Percentiles rank a stretch among this genome's conserved stretches.
Conservation (phyloP, 495 filamentous ascomycete genomes). For the Diplogelasinospora grovesii region DNA sequence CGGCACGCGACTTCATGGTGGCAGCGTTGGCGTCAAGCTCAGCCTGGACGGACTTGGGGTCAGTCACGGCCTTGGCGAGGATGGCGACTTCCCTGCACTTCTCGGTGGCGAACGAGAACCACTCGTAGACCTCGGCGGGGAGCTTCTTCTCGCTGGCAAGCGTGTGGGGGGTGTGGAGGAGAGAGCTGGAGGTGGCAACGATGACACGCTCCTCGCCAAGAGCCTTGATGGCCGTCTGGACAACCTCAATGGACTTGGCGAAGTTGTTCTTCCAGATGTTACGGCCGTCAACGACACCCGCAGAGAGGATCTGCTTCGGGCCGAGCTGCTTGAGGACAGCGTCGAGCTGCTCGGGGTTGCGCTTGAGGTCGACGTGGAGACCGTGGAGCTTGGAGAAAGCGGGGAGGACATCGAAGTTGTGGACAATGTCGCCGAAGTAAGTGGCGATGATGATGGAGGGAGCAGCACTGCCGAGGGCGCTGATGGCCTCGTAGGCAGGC, state of each 20-base stretch:
- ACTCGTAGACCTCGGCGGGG: slow-evolving; percentile 82
- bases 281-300: slow-evolving; percentile 93
- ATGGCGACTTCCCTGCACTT: slow-evolving; percentile 86
- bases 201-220: slow-evolving; percentile 94
- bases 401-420: slow-evolving; percentile 88
- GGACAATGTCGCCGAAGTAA: slow-evolving; percentile 98
- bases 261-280: slow-evolving; percentile 99
- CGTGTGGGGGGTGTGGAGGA: slow-evolving; percentile 96
- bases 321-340: slow-evolving; percentile 85
- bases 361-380: slow-evolving; percentile 92
- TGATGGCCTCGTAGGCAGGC: slow-evolving; percentile 87
- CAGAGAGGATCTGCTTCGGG: slow-evolving; percentile 79
- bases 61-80: slow-evolving; percentile 92
- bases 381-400: slow-evolving; percentile 58
- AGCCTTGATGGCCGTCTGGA: slow-evolving; percentile 83
- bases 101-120: slow-evolving; percentile 97
- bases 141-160: slow-evolving; percentile 97
- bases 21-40: slow-evolving; percentile 92
- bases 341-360: slow-evolving; percentile 96
- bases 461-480: slow-evolving; percentile 63
- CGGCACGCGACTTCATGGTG: slow-evolving; percentile 79
- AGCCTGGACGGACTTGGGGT: slow-evolving; percentile 74
- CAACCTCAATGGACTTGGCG: slow-evolving; percentile 77
- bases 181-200: slow-evolving; percentile 91
- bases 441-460: slow-evolving; percentile 83